Conservation (phyloP, 179 eudicot genomes). For the Beta macrorhiza region DNA sequence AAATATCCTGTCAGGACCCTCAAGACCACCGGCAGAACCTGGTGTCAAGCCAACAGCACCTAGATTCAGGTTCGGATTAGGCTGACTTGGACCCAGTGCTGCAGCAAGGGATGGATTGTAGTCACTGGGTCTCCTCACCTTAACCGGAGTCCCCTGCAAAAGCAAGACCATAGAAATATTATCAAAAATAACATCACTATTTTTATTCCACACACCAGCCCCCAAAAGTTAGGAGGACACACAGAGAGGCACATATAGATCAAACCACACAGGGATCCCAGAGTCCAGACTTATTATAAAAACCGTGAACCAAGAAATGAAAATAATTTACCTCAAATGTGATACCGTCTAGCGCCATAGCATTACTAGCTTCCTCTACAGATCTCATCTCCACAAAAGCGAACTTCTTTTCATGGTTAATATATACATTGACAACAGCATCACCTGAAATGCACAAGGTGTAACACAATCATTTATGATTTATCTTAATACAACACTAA, state of each 20-base stretch:
- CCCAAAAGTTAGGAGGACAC: background rate
- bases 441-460: conserved; percentile 29
- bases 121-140: conserved; percentile 79
- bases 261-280: background rate
- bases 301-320: background rate
- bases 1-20: conserved; percentile 96
- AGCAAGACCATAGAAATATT: conserved; percentile 9
- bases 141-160: conserved; percentile 77
- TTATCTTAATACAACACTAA: background rate
- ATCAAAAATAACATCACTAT: background rate
- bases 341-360: conserved; percentile 96
- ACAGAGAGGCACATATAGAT: background rate
- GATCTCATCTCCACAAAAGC: conserved; percentile 77
- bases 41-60: conserved; percentile 92
- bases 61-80: conserved; percentile 79
- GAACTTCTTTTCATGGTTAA: conserved; percentile 54
- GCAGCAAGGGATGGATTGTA: conserved; percentile 86
- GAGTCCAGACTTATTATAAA: background rate
- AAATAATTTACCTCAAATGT: conserved; percentile 64
- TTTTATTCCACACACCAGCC: background rate
- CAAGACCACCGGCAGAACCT: conserved; percentile 93
- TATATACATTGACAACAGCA: conserved; percentile 58
- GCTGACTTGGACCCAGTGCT: conserved; percentile 95
- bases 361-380: conserved; percentile 98
- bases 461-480: background rate